phyloP scores from a whole-genome alignment of 495 filamentous ascomycete genomes.

The Neurospora intermedia region DNA sequence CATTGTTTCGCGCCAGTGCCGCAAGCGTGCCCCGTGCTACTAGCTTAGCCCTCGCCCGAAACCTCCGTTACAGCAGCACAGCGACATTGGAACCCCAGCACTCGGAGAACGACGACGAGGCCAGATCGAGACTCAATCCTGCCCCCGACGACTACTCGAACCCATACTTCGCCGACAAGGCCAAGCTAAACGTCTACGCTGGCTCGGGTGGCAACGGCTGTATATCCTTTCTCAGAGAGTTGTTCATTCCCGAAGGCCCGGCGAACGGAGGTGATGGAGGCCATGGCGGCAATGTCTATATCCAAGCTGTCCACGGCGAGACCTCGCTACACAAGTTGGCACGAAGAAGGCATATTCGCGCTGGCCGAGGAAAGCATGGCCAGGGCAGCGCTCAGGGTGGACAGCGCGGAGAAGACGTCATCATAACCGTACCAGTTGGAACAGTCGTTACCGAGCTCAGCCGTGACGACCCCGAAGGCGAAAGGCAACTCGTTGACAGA shows the following conservation, averaged over 20 bases:
- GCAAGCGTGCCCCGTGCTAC: conserved; percentile 14
- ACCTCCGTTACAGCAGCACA: conserved; percentile 16
- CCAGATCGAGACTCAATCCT: conserved; percentile 57
- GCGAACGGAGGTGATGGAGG: conserved; percentile 96
- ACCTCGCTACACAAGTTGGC: conserved; percentile 89
- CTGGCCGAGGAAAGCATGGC: conserved; percentile 71
- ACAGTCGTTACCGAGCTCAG: conserved; percentile 78
- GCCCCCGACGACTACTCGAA: conserved; percentile 69
- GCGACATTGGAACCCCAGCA: conserved; percentile 2
- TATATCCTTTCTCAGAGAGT: conserved; percentile 84
- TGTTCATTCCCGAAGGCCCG: conserved; percentile 77
- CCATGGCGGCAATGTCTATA: conserved; percentile 81
- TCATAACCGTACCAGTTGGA: conserved; percentile 85
- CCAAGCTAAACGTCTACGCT: conserved; percentile 60
- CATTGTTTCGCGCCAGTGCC: conserved; percentile 31
- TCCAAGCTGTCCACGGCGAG: conserved; percentile 83
- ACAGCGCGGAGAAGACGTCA: conserved; percentile 70
- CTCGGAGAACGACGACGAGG: conserved; percentile 17
- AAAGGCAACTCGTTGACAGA: conserved; percentile 34
- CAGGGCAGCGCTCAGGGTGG: conserved; percentile 75
- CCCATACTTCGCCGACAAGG: conserved; percentile 78
- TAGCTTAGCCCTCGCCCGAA: conserved; percentile 12
- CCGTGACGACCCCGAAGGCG: conserved; percentile 64
- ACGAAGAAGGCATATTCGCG: conserved; percentile 62
- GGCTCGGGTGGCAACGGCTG: conserved; percentile 84